Percentiles rank a stretch among this genome's conserved stretches.
These are phyloP conservation scores for Podaxis sp. DNA, from an alignment of 768 basidiomycete species.

Conservation along the genomic window DNA sequence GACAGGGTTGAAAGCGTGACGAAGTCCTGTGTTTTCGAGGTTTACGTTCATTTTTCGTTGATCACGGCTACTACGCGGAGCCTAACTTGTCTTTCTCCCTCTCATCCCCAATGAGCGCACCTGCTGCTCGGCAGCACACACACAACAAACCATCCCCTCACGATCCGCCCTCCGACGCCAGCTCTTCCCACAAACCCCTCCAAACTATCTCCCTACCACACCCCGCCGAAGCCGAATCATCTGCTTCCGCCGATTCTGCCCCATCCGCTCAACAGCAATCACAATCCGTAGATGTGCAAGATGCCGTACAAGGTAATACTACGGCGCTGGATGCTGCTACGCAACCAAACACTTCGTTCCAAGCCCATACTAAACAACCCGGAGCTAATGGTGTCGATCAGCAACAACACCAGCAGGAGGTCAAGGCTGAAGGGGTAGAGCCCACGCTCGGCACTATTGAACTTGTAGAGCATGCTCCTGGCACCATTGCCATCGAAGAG, in stretches of 20 bases:
- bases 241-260: constrained; percentile 19
- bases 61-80: constrained; percentile 21
- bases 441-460: constrained; percentile 37
- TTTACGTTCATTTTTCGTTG: constrained; percentile 27
- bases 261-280: constrained; percentile 8
- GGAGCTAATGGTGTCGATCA: background rate
- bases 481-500: constrained; percentile 27
- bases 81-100: background rate
- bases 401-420: constrained; percentile 19
- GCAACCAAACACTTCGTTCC: background rate
- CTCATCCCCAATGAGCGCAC: constrained; percentile 11
- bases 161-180: background rate
- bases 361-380: background rate
- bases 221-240: constrained; percentile 24
- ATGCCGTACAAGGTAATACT: background rate
- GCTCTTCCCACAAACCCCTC: constrained; percentile 17
- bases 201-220: constrained; percentile 23
- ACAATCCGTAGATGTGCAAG: constrained; percentile 1
- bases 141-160: background rate
- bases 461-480: constrained; percentile 40
- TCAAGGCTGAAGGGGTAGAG: constrained; percentile 31
- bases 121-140: constrained; percentile 12
- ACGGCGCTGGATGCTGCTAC: background rate
- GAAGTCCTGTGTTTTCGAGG: constrained; percentile 1
- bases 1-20: constrained; percentile 7